phyloP scores from a whole-genome alignment of 495 filamentous ascomycete species.

The Neurospora sp. region DNA sequence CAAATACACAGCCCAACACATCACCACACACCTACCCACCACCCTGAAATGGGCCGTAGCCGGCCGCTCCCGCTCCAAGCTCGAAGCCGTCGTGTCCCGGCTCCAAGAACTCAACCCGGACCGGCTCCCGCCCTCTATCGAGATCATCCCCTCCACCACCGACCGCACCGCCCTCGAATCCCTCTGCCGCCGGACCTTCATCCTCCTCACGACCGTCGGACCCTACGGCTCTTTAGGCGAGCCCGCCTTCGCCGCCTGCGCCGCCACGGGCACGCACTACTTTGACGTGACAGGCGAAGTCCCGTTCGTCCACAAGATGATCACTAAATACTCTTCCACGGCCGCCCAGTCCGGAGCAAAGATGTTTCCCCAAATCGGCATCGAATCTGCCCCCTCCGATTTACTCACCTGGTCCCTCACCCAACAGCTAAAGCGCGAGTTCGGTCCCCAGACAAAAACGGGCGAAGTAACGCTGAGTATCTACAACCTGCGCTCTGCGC shows the following conservation, averaged over 20 bases:
- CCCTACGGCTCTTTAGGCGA: slow-evolving; percentile 75
- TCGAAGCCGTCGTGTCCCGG: slow-evolving; percentile 56
- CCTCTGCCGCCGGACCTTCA: slow-evolving; percentile 62
- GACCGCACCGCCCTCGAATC: slow-evolving; percentile 42
- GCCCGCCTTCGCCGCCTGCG: slow-evolving; percentile 79
- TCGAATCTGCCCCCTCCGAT: slow-evolving; percentile 82
- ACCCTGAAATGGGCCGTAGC: slow-evolving; percentile 84
- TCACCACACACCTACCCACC: slow-evolving; percentile 63
- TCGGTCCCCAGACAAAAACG: slow-evolving; percentile 36
- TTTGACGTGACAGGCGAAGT: slow-evolving; percentile 84
- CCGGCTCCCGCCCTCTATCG: slow-evolving; percentile 47
- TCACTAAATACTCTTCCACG: slow-evolving; percentile 65
- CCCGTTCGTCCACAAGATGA: slow-evolving; percentile 69
- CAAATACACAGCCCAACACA: slow-evolving; percentile 64
- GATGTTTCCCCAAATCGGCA: slow-evolving; percentile 75
- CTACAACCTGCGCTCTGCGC: slow-evolving; percentile 47
- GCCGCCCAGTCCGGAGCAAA: slow-evolving; percentile 71
- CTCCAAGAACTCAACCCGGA: slow-evolving; percentile 59
- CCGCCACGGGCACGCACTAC: slow-evolving; percentile 80
- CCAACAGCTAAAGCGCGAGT: slow-evolving; percentile 49
- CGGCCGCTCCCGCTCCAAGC: slow-evolving; percentile 66
- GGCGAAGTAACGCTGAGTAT: slow-evolving; percentile 51
- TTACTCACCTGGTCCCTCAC: slow-evolving; percentile 64
- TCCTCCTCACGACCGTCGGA: slow-evolving; percentile 78
- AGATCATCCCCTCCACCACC: slow-evolving; percentile 57